These are phyloP conservation scores for Russula abietina DNA, from an alignment of 768 basidiomycete species.

Conservation along the genomic window DNA sequence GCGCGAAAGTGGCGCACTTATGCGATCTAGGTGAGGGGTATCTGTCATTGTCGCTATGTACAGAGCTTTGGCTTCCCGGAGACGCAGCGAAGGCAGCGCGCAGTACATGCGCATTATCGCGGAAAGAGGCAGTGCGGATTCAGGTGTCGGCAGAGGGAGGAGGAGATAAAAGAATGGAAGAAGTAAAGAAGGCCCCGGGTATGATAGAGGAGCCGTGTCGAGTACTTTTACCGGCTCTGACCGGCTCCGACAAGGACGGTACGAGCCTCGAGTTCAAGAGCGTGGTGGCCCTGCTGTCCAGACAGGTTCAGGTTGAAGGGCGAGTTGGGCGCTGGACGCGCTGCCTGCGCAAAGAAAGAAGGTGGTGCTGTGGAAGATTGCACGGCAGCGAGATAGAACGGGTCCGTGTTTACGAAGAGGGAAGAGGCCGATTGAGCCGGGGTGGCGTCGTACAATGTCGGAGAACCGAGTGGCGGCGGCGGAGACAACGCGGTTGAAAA, in stretches of 20 bases:
- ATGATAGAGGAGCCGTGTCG: not conserved
- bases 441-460: conserved; percentile 7
- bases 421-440: conserved; percentile 25
- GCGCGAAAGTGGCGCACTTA: conserved; percentile 3
- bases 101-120: not conserved
- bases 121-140: not conserved
- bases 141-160: not conserved
- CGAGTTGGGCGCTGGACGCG: conserved; percentile 17
- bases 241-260: conserved; percentile 23
- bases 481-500: conserved; percentile 25
- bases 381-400: conserved; percentile 44
- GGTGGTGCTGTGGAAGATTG: conserved; percentile 29
- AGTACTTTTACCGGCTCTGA: conserved; percentile 16
- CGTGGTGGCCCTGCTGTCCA: conserved; percentile 18
- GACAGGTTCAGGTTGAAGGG: conserved; percentile 20
- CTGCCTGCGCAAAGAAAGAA: conserved; percentile 22
- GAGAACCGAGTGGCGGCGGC: conserved; percentile 4
- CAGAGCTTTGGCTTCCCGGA: not conserved
- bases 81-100: not conserved
- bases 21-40: conserved; percentile 17
- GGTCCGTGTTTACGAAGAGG: conserved; percentile 43
- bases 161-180: not conserved
- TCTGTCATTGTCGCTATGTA: conserved; percentile 4
- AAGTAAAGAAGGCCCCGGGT: not conserved
- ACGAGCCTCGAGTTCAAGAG: conserved; percentile 20